A percentile compares a stretch with the other conserved stretches of the same genome.
phyloP scores from a whole-genome alignment of 1,139 yeast genomes.

The Pichia sp. region DNA sequence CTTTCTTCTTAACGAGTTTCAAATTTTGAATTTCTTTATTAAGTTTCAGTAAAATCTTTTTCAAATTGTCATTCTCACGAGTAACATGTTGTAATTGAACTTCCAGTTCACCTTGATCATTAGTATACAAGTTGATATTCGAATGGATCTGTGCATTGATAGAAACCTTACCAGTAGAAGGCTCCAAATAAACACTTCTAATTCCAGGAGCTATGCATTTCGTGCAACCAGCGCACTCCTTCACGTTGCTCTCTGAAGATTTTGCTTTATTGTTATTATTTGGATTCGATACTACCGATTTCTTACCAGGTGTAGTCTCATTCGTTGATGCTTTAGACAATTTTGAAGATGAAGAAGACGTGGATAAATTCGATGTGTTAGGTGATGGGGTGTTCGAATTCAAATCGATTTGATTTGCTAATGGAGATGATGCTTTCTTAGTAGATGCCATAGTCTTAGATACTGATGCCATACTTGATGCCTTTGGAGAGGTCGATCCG shows the following conservation, averaged over 20 bases:
- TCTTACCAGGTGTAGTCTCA: not conserved
- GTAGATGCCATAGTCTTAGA: not conserved
- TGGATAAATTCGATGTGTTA: not conserved
- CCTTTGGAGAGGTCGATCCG: not conserved
- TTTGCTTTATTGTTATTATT: not conserved
- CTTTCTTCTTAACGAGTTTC: conserved; percentile 25
- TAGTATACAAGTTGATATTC: conserved; percentile 32
- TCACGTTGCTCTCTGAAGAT: not conserved
- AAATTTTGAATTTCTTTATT: conserved; percentile 37
- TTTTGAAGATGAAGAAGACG: not conserved
- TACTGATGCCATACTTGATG: not conserved
- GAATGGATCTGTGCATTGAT: conserved; percentile 35
- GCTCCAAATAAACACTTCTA: conserved; percentile 18
- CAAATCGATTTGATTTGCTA: not conserved
- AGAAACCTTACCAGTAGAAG: conserved; percentile 19
- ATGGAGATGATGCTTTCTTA: not conserved
- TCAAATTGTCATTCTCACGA: conserved; percentile 39
- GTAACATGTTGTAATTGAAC: conserved; percentile 37
- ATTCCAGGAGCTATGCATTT: conserved; percentile 14
- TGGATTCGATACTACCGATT: not conserved
- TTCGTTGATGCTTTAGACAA: not conserved
- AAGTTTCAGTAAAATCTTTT: conserved; percentile 36
- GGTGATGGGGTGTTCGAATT: too few relatives aligned
- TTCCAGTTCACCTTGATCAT: conserved; percentile 31
- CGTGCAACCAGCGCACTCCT: conserved; percentile 9